These are phyloP conservation scores for Amaranthus cruentus DNA, from an alignment of 148 eudicot species.

Conservation along the genomic window DNA sequence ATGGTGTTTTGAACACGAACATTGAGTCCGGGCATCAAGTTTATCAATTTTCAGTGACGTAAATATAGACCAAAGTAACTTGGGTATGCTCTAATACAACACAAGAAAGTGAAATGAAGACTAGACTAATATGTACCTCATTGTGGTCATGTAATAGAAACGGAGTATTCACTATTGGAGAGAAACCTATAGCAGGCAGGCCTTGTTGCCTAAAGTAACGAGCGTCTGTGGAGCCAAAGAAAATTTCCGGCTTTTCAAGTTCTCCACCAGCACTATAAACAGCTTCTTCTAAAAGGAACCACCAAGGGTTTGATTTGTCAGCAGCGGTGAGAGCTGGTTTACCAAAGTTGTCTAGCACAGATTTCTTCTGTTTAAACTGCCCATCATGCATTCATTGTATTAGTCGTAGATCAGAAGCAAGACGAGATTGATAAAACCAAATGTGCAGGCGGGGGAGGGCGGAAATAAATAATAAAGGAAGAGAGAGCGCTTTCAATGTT, in stretches of 20 bases:
- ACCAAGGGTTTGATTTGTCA: slow-evolving; percentile 86
- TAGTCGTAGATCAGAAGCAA: slow-evolving; percentile 13
- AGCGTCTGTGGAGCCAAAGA: slow-evolving; percentile 84
- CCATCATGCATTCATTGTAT: slow-evolving; percentile 14
- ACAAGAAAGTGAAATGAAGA: no score
- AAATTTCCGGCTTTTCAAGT: slow-evolving; percentile 70
- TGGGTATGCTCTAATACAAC: no score
- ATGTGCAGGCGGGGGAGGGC: background rate
- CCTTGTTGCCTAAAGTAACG: slow-evolving; percentile 69
- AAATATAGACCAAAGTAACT: no score
- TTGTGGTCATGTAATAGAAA: slow-evolving; percentile 86
- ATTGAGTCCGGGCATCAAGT: no score
- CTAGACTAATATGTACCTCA: slow-evolving; percentile 43
- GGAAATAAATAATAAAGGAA: background rate
- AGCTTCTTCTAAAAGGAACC: slow-evolving; percentile 70
- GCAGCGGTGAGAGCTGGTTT: slow-evolving; percentile 51
- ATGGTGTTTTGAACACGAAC: no score
- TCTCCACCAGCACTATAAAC: slow-evolving; percentile 51
- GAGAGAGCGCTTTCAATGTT: background rate
- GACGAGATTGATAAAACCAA: background rate
- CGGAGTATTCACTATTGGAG: slow-evolving; percentile 91
- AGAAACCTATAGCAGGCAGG: slow-evolving; percentile 88
- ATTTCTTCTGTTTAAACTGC: slow-evolving; percentile 77
- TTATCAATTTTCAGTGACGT: no score
- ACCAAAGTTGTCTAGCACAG: slow-evolving; percentile 61